Evolutionary conservation across 805 yeast genomes (phyloP), one percentile per base, ranked within the genome.

Genomic region (Candida verbasci): DNA sequence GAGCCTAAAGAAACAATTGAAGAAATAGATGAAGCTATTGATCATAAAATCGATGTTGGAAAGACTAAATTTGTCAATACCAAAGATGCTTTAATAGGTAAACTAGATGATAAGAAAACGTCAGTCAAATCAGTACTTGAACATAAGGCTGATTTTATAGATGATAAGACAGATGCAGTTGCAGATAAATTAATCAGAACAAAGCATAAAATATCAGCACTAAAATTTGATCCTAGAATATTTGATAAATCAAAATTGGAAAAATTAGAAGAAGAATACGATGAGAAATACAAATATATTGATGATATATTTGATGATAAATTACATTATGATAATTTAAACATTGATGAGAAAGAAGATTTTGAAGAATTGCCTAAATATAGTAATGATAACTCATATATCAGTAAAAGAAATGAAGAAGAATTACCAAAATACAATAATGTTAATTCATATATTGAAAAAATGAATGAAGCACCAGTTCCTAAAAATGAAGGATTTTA

Each of bases 1-100:
- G 51, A 49, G 22, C 58, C 56, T 7, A 50, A 49, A 21, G 33
- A 35, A 6, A 16, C 47, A 3, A 38, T 53, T 18, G 50, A 49
- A 33, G 39, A 42, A 29, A 32, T 39, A 7, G 58, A 52, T 37
- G 50, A 46, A 27, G 42, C 43, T 14, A 25, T 52, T 10, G 57
- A 53, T 29, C 15, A 40, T 6, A 47, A 49, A 26, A 12, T 43
- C 3, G 46, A 42, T 33, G 23, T 26, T 2, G 29, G 32, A 6
- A 14, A 35, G 1, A 38, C 38, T 1, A 37, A 30, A 22, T 12
- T 37, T 16, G 17, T 21, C 1, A 27, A 35, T 17, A 30, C 31
- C 3, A 41, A 41, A 24, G 46, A 49, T 25, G n/a, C 14, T 9
- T n/a, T 49, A 1, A 18, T 34, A 21, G 47, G 43, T 20, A 43